Evolutionary conservation across 2,329 filamentous ascomycete species (phyloP), one percentile per base, ranked within the genome.

Genomic region (Fusarium algeriense): DNA sequence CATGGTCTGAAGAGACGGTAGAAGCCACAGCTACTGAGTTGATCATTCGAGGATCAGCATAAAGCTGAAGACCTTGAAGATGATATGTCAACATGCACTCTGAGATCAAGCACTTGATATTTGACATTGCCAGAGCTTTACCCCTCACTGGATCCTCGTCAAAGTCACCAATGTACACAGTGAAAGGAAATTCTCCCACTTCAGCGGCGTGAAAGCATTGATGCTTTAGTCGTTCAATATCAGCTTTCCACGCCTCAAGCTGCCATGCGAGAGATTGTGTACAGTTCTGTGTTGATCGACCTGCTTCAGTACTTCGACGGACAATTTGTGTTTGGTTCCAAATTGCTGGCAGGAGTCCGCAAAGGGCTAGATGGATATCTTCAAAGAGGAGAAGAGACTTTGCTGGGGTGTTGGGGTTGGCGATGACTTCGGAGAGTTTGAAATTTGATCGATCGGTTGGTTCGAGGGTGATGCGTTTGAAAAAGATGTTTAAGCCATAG

Each of bases 11-110:
- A 2, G 71, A 34, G 6, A 58, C 53, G 19, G 49, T 68, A 19
- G 68, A 65, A 53, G 75, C 54, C 52, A 58, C 62, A 10, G 73
- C 78, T 1, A 80, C 60, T 5, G 77, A 71, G 14, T 73, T 77
- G 12, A 82, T 74, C 5, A 66, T 75, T 6, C 75, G 63, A 1
- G 80, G 69, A 34, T 84, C 81, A 7, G 80, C 75, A 34, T 79
- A 78, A 0, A 84, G 67, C 38, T 83, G 78, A 17, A 84, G 69
- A 4, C 64, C 77, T 46, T 83, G 76, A 4, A 83, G 71, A 44
- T 82, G 79, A 46, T 82, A 80, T 0, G 83, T 76, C 71, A 82
- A 79, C 7, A 75, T 64, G 2, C 79, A 75, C 26, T 80, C 79
- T 3, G 80, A 78, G 7, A 80, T 66, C 14, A 79, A 67, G 5